Conservation (phyloP, 208 protist species). For the Sergeia podlipaevii region DNA sequence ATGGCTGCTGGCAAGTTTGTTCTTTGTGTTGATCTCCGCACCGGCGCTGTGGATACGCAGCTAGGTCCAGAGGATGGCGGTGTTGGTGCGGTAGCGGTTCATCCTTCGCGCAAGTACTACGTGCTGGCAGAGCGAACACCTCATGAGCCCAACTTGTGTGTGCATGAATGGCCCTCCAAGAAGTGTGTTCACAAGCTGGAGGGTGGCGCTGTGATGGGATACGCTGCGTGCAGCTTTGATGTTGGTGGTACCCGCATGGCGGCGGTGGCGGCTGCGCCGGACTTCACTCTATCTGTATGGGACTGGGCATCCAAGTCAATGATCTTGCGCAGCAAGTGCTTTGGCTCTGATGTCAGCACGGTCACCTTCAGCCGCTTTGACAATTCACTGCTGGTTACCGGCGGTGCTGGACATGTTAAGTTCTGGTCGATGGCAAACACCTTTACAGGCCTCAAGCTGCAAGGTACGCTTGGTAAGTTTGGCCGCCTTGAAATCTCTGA, state of each 20-base stretch:
- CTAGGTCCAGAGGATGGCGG: conserved; percentile 50
- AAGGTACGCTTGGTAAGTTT: conserved; percentile 97
- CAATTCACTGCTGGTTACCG: conserved; percentile 91
- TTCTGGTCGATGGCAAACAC: conserved; percentile 98
- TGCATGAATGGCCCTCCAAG: conserved; percentile 81
- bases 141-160: conserved; percentile 51
- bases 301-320: conserved; percentile 89
- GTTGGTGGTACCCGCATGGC: conserved; percentile 87
- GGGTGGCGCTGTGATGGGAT: conserved; percentile 86
- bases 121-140: conserved; percentile 82
- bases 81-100: conserved; percentile 59
- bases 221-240: conserved; percentile 87
- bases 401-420: conserved; percentile 95
- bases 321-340: conserved; percentile 95
- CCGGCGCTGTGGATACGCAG: conserved; percentile 42
- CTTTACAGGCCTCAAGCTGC: conserved; percentile 98
- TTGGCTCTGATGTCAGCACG: conserved; percentile 93
- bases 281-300: conserved; percentile 97
- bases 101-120: conserved; percentile 64
- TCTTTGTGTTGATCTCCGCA: conserved; percentile 70
- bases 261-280: conserved; percentile 92
- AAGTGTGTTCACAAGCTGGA: conserved; percentile 51
- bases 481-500: conserved; percentile 96
- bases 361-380: conserved; percentile 92
- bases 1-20: conserved; percentile 82